Evolutionary conservation across 192 early-diverging fungal genomes (phyloP).

Genomic region (Podila minutissima): DNA sequence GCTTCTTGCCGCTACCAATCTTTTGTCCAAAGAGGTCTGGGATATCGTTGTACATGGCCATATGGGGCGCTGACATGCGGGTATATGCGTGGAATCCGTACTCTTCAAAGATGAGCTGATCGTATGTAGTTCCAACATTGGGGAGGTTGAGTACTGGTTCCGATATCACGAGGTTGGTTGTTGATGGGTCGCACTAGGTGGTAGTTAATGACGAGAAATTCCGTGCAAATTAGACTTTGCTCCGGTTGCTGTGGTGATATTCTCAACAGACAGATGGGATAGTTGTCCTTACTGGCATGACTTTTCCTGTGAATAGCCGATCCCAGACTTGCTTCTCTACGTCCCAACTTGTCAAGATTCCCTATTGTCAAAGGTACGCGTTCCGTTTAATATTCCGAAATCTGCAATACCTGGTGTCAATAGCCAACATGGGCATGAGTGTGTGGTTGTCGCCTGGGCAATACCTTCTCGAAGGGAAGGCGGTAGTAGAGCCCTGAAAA

Average conservation of each 20-base stretch:
- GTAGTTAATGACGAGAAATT: too few relatives aligned
- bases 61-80: constrained; percentile 55
- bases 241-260: not conserved
- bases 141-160: constrained; percentile 87
- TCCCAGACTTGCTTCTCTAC: constrained; percentile 84
- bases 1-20: constrained; percentile 20
- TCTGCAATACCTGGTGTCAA: too few relatives aligned
- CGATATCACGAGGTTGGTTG: constrained; percentile 72
- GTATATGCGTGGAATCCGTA: constrained; percentile 72
- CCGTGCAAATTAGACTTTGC: not conserved
- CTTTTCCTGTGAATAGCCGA: constrained; percentile 70
- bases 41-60: constrained; percentile 65
- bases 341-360: constrained; percentile 82
- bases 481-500: constrained; percentile 79
- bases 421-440: too few relatives aligned
- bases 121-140: constrained; percentile 72
- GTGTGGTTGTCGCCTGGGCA: too few relatives aligned
- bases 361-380: constrained; percentile 54
- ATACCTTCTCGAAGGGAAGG: constrained; percentile 78
- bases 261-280: not conserved
- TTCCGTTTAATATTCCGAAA: not conserved
- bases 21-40: constrained; percentile 53
- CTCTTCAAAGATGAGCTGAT: constrained; percentile 90
- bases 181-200: constrained; percentile 62
- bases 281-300: constrained; percentile 62